Evolutionary conservation across 306 rosid species (phyloP).

Genomic region (Begonia peltatifolia): DNA sequence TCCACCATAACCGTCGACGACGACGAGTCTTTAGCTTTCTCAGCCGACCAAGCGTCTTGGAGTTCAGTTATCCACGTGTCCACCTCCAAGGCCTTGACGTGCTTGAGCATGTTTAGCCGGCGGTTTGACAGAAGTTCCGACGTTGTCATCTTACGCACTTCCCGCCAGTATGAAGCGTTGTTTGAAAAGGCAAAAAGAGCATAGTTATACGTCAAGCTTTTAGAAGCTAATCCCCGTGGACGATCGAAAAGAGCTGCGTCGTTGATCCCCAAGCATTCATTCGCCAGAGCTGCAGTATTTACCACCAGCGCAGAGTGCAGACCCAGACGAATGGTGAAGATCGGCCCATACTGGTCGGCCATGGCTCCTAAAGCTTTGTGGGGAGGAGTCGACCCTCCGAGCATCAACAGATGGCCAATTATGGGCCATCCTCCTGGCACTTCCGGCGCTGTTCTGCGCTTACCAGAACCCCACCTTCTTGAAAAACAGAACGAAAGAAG

Average conservation of each 20-base stretch:
- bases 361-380: slow-evolving; percentile 6
- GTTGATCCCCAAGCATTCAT: slow-evolving; percentile 30
- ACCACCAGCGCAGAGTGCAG: slow-evolving; percentile 15
- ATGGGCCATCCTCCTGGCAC: slow-evolving; percentile 54
- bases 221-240: slow-evolving; percentile 2
- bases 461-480: no score
- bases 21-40: slow-evolving; percentile 11
- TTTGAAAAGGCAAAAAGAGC: slow-evolving; percentile 27
- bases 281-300: slow-evolving; percentile 23
- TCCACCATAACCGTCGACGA: slow-evolving; percentile 18
- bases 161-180: slow-evolving; percentile 24
- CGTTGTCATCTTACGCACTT: slow-evolving; percentile 20
- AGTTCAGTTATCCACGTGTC: slow-evolving; percentile 15
- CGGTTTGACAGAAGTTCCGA: slow-evolving; percentile 27
- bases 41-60: slow-evolving; percentile 10
- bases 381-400: slow-evolving; percentile 13
- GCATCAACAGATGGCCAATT: slow-evolving; percentile 40
- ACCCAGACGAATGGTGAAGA: slow-evolving; percentile 15
- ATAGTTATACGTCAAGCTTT: slow-evolving; percentile 19
- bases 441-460: slow-evolving; percentile 14
- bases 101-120: slow-evolving; percentile 18
- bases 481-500: no score
- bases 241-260: slow-evolving; percentile 20
- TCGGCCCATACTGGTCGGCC: slow-evolving; percentile 25
- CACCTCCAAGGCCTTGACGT: slow-evolving; percentile 15